phyloP scores from a whole-genome alignment of 306 rosid genomes.

The Bauhinia variegata region DNA sequence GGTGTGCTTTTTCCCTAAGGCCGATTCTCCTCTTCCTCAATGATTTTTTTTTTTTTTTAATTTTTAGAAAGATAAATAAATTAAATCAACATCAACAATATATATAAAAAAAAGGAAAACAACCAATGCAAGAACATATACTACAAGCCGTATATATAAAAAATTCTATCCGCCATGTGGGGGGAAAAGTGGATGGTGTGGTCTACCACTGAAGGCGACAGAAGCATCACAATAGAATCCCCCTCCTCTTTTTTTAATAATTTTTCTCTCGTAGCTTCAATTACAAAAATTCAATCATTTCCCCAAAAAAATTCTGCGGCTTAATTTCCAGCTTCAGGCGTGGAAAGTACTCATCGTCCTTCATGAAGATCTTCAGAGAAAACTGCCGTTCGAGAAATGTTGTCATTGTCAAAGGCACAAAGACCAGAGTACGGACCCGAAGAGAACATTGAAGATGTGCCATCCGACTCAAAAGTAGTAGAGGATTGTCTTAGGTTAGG shows the following conservation, averaged over 20 bases:
- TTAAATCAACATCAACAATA: too few species aligned
- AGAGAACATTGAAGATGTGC: slow-evolving; percentile 90
- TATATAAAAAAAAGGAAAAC: too few species aligned
- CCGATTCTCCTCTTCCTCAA: too few species aligned
- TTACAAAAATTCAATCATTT: slow-evolving; percentile 41
- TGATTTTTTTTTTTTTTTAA: too few species aligned
- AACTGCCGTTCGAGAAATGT: slow-evolving; percentile 73
- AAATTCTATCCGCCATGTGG: slow-evolving; percentile 46
- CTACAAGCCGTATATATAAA: slow-evolving; percentile 34
- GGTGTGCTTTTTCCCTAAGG: too few species aligned
- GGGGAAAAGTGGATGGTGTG: slow-evolving; percentile 36
- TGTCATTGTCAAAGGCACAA: slow-evolving; percentile 79
- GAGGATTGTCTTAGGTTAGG: slow-evolving; percentile 81
- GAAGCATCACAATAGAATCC: too few species aligned
- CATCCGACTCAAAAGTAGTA: slow-evolving; percentile 86
- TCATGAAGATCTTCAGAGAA: slow-evolving; percentile 99
- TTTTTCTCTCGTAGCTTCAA: slow-evolving; percentile 30
- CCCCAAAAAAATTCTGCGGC: slow-evolving; percentile 32
- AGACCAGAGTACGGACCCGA: slow-evolving; percentile 94
- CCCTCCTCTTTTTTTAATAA: too few species aligned
- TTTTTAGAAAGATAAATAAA: too few species aligned
- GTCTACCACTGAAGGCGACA: too few species aligned
- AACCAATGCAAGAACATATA: slow-evolving; percentile 31
- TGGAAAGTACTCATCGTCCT: slow-evolving; percentile 67
- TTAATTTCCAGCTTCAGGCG: slow-evolving; percentile 28